phyloP scores from a whole-genome alignment of 768 basidiomycete species.

The Rhodocollybia butyracea region DNA sequence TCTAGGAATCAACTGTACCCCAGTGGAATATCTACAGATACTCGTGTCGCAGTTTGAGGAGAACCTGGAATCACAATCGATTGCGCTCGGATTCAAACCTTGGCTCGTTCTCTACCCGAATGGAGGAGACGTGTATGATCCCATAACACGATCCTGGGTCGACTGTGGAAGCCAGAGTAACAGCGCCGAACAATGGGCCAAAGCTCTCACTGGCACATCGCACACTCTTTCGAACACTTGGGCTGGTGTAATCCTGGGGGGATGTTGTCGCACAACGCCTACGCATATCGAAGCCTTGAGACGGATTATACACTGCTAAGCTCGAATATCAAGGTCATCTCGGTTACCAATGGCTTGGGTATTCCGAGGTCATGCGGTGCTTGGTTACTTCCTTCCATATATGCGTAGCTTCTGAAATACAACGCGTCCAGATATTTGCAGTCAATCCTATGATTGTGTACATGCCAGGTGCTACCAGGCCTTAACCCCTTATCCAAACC shows the following conservation, averaged over 20 bases:
- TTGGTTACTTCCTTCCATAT: no score
- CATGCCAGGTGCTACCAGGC: no score
- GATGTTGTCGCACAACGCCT: slow-evolving; percentile 65
- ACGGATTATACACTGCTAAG: not conserved
- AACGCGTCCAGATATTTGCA: no score
- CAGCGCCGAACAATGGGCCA: slow-evolving; percentile 32
- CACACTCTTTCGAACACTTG: slow-evolving; percentile 27
- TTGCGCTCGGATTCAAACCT: no score
- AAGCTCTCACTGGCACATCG: slow-evolving; percentile 22
- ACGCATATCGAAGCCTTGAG: slow-evolving; percentile 40
- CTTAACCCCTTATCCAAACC: no score
- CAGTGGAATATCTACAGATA: slow-evolving; percentile 35
- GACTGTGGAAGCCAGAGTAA: slow-evolving; percentile 6
- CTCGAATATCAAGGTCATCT: not conserved
- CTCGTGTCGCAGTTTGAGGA: slow-evolving; percentile 23
- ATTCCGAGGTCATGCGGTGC: no score
- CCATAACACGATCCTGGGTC: slow-evolving; percentile 41
- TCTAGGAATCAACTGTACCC: slow-evolving; percentile 77
- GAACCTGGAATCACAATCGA: slow-evolving; percentile 6
- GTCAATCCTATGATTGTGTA: no score
- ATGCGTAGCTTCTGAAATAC: no score
- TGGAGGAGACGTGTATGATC: slow-evolving; percentile 56
- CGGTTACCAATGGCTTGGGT: no score
- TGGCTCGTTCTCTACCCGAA: slow-evolving; percentile 75
- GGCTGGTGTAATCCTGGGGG: slow-evolving; percentile 58